Base-by-base conservation (phyloP, 495 filamentous ascomycete species). In the Barbatosphaeria neglecta region DNA sequence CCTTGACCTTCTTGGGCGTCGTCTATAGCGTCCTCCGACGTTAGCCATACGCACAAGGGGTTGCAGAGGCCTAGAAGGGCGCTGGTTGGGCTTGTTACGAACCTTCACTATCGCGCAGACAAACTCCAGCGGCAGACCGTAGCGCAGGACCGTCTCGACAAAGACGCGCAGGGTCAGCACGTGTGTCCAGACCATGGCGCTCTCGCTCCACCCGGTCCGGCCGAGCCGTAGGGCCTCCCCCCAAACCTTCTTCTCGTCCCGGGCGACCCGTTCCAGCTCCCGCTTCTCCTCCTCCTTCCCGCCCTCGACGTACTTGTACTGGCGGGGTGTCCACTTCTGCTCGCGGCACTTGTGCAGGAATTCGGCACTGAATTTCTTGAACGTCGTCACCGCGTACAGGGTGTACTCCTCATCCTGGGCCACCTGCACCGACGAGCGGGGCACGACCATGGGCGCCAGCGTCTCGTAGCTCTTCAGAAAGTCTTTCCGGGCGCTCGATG, bases 71-170 rank as follows among this genome's bases (percentile, higher is more conserved):
- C n/a, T n/a, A n/a, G n/a, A n/a, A n/a, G n/a, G n/a, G 7, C 13
- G 3, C 13, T 7, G 17, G 6, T 8, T 18, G 6, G 6, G 17
- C 3, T 6, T 8, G 16, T n/a, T 7, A 68, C 80, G 53, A 79
- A 96, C 90, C 80, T 82, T 75, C 44, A 96, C 68, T 41, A 96
- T 66, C 42, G 79, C 87, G 52, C 80, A 85, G 39, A 94, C 82
- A 69, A 87, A 96, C 55, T 87, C 81, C 54, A 94, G 62, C 25
- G 92, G 92, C 50, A 98, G 60, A 6, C 92, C 92, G 62, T 97
- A 98, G 50, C 92, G 77, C 59, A 97, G 68, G 17, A 97, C 90
- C 10, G 89, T 95, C 74, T 98, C 92, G 17, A 98, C 92, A 63
- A 96, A 98, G 31, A 98, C 89, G 37, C 92, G 73, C 51, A 98